Evolutionary conservation across 2,329 filamentous ascomycete genomes (phyloP), one percentile per base, ranked within the genome.

Genomic region (Canariomyces notabilis): DNA sequence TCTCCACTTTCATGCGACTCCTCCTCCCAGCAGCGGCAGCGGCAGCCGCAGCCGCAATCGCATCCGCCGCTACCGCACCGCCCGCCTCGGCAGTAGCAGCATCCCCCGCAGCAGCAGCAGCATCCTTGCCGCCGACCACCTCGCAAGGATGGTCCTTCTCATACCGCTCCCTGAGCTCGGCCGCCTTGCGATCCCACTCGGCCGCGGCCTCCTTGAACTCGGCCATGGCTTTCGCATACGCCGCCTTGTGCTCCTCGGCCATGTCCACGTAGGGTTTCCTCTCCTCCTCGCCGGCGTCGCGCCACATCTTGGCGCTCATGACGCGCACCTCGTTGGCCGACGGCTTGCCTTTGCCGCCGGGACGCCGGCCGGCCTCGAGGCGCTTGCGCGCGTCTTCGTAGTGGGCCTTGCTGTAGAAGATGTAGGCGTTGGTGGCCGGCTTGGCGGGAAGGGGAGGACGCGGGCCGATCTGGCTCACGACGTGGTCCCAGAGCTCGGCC

Each of bases 261-360:
- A 83, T 76, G 21, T 89, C 83, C 39, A 90, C 77, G 59, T 87
- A 97, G 1, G 89, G 90, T 61, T 77, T 76, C 60, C 85, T 87
- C 56, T 82, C 77, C 36, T 86, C 85, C 5, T 80, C 73, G 2
- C 75, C 67, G 0, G 87, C 82, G 40, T 87, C 85, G 57, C 85
- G 87, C 93, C 93, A 98, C 83, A 93, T 90, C 61, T 85, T 84
- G 21, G 90, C 90, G 8, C 93, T 80, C 63, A 89, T 88, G 41
- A 83, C 79, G 26, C 93, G 86, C 46, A 97, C 86, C 60, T 95
- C 88, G 58, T 89, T 94, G 6, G 84, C 82, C 35, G 79, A 74
- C 1, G 81, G 71, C 55, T 84, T 83, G 9, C 79, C 79, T 42
- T 82, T 83, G 23, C 79, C n/a, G n/a, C n/a, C 75, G 3, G 77